These are phyloP conservation scores for Aspergillus pseudoterreus DNA, from an alignment of 2,329 filamentous ascomycete species.

Conservation along the genomic window DNA sequence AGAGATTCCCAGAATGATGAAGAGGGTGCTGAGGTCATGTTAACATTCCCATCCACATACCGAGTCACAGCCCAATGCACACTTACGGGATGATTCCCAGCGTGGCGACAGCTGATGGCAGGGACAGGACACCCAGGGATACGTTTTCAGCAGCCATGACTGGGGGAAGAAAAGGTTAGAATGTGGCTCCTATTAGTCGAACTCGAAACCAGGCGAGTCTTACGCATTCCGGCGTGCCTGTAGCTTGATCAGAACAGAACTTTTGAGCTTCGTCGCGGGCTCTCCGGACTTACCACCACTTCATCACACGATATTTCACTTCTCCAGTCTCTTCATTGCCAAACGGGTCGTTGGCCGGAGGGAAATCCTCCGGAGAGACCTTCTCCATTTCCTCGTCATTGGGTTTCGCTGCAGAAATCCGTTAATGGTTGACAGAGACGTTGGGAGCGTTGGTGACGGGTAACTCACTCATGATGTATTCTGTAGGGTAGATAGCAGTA, in stretches of 20 bases:
- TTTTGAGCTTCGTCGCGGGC: neutral
- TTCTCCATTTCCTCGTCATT: constrained; percentile 7
- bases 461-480: neutral
- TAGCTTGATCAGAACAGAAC: constrained; percentile 2
- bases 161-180: constrained; percentile 14
- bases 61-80: neutral
- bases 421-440: neutral
- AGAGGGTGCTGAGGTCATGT: constrained; percentile 38
- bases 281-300: constrained; percentile 34
- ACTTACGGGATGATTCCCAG: constrained; percentile 53
- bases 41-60: neutral
- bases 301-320: constrained; percentile 50
- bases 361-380: neutral
- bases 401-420: neutral
- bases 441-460: neutral
- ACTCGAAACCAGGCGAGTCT: constrained; percentile 7
- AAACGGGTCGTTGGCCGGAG: constrained; percentile 29
- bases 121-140: constrained; percentile 54
- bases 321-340: constrained; percentile 37
- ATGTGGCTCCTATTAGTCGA: neutral
- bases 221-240: constrained; percentile 38
- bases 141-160: constrained; percentile 60
- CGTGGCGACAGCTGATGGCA: constrained; percentile 52
- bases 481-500: neutral
- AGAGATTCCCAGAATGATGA: constrained; percentile 53